Evolutionary conservation across 75 land plant species (phyloP).

Genomic region (Pinus taeda): DNA sequence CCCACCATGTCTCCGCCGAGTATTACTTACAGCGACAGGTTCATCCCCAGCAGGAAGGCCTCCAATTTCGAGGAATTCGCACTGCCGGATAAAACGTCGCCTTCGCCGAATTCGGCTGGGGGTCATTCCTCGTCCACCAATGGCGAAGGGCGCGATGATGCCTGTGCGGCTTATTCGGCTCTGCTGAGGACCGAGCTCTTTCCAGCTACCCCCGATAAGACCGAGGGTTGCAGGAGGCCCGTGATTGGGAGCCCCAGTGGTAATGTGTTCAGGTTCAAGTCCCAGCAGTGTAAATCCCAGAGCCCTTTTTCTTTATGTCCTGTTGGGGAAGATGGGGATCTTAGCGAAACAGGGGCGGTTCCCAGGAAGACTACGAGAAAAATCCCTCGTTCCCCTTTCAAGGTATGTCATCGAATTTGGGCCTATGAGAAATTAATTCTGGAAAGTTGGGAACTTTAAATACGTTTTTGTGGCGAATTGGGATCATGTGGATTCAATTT

Average conservation of each 20-base stretch:
- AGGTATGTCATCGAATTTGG: slow-evolving; percentile 38
- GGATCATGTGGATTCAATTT: too few species aligned
- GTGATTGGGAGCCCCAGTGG: slow-evolving; percentile 42
- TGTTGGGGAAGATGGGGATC: slow-evolving; percentile 48
- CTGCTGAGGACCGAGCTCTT: slow-evolving; percentile 82
- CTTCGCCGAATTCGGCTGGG: slow-evolving; percentile 12
- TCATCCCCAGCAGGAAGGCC: slow-evolving; percentile 90
- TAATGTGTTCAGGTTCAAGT: slow-evolving; percentile 85
- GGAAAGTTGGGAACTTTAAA: too few species aligned
- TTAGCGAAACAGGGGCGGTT: slow-evolving; percentile 40
- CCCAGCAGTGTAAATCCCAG: slow-evolving; percentile 54
- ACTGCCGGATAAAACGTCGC: slow-evolving; percentile 71
- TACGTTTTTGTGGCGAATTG: too few species aligned
- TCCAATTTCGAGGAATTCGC: slow-evolving; percentile 78
- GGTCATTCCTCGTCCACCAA: slow-evolving; percentile 17
- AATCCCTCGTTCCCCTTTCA: slow-evolving; percentile 94
- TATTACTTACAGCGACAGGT: slow-evolving; percentile 77
- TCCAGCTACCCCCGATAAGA: slow-evolving; percentile 57
- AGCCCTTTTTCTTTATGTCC: slow-evolving; percentile 73
- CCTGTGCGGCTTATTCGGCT: slow-evolving; percentile 46
- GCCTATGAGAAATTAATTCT: too few species aligned
- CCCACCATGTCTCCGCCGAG: too few species aligned
- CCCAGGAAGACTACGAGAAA: slow-evolving; percentile 88
- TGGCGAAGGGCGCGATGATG: too few species aligned
- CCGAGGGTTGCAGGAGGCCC: slow-evolving; percentile 16